Base-by-base conservation (phyloP, 192 early-diverging fungal genomes). In the Linderina pennispora region DNA sequence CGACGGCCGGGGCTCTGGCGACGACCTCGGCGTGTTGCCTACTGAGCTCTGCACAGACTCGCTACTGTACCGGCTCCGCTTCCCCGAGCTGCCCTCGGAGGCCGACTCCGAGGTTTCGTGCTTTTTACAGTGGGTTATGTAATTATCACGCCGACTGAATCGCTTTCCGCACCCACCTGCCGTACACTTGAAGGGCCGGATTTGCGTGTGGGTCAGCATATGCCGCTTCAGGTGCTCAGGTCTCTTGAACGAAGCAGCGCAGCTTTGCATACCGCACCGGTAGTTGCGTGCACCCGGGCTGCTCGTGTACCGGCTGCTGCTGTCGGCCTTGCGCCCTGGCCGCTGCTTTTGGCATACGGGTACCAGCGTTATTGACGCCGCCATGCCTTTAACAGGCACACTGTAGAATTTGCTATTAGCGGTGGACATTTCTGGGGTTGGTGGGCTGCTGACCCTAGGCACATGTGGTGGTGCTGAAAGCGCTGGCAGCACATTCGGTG, bases 181-280 rank as follows among this genome's bases (percentile, higher is more conserved):
- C 0, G 75, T 70, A 60, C 93, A 96, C 26, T 69, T 71, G 55
- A 87, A 92, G 15, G 93, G 93, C 48, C 85, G 88, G 47, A 82
- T 82, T 23, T 89, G 87, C 5, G 89, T 92, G 57, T 96, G 93
- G 11, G 88, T 87, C 41, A 89, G 82, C 43, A 85, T 76, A 50
- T 95, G 90, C 37, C 90, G 87, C 26, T 80, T 82, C 44, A 92
- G 80, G 52, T 94, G 90, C 58, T 92, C 89, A 16, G 84, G 70
- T 16, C 91, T 81, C 47, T 84, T 80, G 65, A 94, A 94, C 35
- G 77, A 62, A 23, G 80, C 79, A 23, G 66, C 71, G 45, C 85
- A 89, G 59, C 76, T 72, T 33, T 78, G 57, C 31, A 65, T 36
- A 17, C 82, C 80, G 37, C 84, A 78, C 26, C 70, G 77, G 43